Evolutionary conservation across 345 rosid species (phyloP), one percentile per base, ranked within the genome.

Genomic region (Moricandia moricandioides): DNA sequence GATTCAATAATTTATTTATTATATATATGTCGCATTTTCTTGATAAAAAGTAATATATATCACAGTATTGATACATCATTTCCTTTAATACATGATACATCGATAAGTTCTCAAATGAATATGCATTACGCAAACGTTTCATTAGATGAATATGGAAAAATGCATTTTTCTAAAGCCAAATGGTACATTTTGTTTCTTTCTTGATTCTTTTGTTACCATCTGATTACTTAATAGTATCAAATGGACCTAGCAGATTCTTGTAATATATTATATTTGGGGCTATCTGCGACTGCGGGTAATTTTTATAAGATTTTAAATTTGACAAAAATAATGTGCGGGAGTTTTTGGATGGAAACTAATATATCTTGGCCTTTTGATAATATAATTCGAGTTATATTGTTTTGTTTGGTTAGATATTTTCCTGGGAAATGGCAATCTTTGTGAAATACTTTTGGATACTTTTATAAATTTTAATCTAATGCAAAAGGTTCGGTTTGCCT

Each of bases 211-310:
- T 70, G 72, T 30, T 71, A 71, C 59, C 27, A 71, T 65, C 59
- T 71, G 66, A 45, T 68, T 31, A 10, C 54, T 7, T 27, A 45
- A 18, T 57, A 70, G 24, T 77, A 35, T 58, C 72, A 49, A 71
- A 47, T 77, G 72, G 76, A 24, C 72, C 80, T 71, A 77, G 56
- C 67, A 77, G 68, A 77, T 71, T 77, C 62, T 71, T 71, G 10
- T 16, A 34, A 58, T 77, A 7, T 71, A 71, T 65, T 65, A 27
- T 0, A 7, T 65, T 77, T 77, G 67, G 80, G 51, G 31, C 18
- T 64, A 63, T 76, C 61, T 70, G 79, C 2, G 11, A 35, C 47
- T 60, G 4, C 18, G 5, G 6, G 8, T 75, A n/a, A 34, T 45
- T 12, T 7, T 40, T 11, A 45, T 65, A 68, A 74, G 63, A 52